A percentile compares a stretch with the other conserved stretches of the same genome.
Conservation (phyloP, 345 rosid genomes). For the Brassica carinata region DNA sequence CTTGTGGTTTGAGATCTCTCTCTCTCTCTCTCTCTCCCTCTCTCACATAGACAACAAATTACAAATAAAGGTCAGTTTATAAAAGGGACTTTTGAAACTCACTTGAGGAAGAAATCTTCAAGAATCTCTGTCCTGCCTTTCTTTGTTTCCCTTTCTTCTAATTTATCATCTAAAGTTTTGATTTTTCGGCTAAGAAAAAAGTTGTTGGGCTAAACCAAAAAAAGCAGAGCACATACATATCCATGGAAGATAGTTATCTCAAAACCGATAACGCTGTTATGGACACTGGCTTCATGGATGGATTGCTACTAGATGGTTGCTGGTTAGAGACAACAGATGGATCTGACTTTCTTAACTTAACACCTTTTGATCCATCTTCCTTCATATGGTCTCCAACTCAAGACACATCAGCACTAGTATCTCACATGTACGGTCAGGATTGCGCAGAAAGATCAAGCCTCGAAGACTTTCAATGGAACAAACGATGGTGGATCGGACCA, state of each 20-base stretch:
- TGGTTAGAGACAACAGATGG: constrained; percentile 87
- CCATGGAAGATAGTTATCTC: constrained; percentile 62
- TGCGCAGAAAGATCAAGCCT: constrained; percentile 32
- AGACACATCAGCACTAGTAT: constrained; percentile 23
- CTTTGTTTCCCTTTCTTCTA: neutral
- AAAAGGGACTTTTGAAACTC: neutral
- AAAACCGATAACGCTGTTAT: constrained; percentile 50
- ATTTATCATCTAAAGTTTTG: constrained; percentile 14
- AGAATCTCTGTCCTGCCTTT: constrained; percentile 41
- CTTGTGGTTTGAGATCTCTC: neutral
- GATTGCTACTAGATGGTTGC: constrained; percentile 81
- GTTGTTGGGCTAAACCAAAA: neutral
- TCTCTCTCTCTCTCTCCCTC: neutral
- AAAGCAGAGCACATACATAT: neutral
- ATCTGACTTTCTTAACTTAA: constrained; percentile 65
- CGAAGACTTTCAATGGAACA: constrained; percentile 40
- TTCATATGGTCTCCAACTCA: constrained; percentile 49
- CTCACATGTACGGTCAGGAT: constrained; percentile 44
- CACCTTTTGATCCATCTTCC: constrained; percentile 53
- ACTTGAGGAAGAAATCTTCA: constrained; percentile 43
- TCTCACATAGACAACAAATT: constrained; percentile 35
- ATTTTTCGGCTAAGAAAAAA: constrained; percentile 8
- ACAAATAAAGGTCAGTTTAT: neutral
- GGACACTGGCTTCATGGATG: constrained; percentile 78
- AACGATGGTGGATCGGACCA: constrained; percentile 84